phyloP scores from a whole-genome alignment of 805 yeast genomes.

The Lachancea meyersii region DNA sequence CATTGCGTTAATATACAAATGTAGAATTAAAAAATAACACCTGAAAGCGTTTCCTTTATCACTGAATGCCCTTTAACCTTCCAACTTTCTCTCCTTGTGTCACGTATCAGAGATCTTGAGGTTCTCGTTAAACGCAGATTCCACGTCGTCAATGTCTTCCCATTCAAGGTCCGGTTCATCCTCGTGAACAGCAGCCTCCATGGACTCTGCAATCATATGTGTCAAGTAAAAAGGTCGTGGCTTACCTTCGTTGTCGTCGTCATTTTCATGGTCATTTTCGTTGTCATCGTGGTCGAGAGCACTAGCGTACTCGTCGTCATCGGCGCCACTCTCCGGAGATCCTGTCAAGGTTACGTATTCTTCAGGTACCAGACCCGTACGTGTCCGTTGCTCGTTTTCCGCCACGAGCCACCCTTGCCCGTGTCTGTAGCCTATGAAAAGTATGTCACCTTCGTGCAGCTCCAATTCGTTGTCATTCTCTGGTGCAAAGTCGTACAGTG shows the following conservation, averaged over 20 bases:
- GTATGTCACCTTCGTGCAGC: conserved; percentile 70
- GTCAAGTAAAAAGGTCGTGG: conserved; percentile 46
- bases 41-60: conserved; percentile 4
- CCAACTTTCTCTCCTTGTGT: background rate
- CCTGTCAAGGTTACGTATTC: conserved; percentile 66
- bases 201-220: conserved; percentile 27
- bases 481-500: conserved; percentile 82
- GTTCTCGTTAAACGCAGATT: conserved; percentile 25
- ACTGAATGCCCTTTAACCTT: conserved; percentile 1
- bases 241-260: conserved; percentile 20
- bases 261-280: conserved; percentile 10
- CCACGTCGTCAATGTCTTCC: conserved; percentile 39
- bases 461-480: conserved; percentile 91
- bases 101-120: conserved; percentile 23
- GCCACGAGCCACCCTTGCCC: conserved; percentile 99
- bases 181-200: conserved; percentile 23
- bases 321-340: conserved; percentile 9
- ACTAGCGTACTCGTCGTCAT: conserved; percentile 13
- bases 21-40: conserved; percentile 4
- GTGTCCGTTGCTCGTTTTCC: conserved; percentile 38
- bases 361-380: conserved; percentile 89
- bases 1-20: conserved; percentile 5
- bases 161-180: conserved; percentile 27
- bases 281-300: conserved; percentile 2
- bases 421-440: conserved; percentile 83